Base-by-base conservation (phyloP, 192 early-diverging fungal genomes). In the Coemansia sp. region DNA sequence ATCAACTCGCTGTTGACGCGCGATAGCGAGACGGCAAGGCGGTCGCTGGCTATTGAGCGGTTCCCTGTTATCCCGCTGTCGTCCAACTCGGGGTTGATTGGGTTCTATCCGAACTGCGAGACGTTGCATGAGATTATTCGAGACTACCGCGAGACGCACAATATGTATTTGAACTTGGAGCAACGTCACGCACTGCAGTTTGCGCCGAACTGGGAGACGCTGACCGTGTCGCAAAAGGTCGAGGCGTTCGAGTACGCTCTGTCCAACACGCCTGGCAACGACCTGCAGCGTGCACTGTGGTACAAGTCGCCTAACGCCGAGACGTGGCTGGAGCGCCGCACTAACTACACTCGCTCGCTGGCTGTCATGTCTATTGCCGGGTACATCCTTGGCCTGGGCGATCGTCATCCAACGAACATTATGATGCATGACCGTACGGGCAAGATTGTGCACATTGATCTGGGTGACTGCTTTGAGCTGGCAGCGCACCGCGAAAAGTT, bases 281-380 rank as follows among this genome's bases (percentile, higher is more conserved):
- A 99, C 86, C 74, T 99, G 67, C 95, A 94, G 78, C 91, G 91
- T 57, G 91, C 96, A 1, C 72, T 98, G 54, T 99, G 97, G 97
- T 85, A 96, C 63, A 96, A 95, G 88, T 95, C 93, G 78, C 91
- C 92, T 42, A 96, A 96, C 68, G 97, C 97, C 3, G 97, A 99
- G 84, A 90, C 92, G 7, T 99, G 97, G 97, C 75, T 98, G 40
- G 95, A 97, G 73, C 84, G 95, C 24, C 87, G 97, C 27, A 99
- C 95, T 6, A 98, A 94, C 70, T 99, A 97, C 76, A 98, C 96
- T 2, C 75, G 97, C 57, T 96, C 95, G 5, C 85, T 99, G 65
- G 97, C 95, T 7, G 91, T 95, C 12, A 99, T 97, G 95, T 99
- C 97, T 0, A 98, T 99, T 92, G 97, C 95, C 10, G 97, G 97